Evolutionary conservation across 2,329 filamentous ascomycete species (phyloP).

Genomic region (Colletotrichum sp.): DNA sequence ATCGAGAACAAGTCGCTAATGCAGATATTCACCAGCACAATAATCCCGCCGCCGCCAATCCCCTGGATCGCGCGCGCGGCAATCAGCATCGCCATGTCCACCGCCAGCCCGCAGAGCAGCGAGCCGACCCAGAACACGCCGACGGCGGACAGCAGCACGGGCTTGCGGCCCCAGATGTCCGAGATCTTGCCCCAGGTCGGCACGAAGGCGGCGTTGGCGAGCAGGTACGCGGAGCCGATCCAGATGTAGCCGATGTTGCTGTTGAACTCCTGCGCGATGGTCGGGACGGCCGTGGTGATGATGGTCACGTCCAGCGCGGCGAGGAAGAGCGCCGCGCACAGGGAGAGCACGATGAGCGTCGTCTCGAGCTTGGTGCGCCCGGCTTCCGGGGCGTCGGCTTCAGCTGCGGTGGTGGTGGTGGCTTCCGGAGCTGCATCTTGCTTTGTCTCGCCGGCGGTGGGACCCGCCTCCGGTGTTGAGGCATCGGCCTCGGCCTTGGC

Average conservation of each 20-base stretch:
- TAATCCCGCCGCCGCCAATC: constrained; percentile 55
- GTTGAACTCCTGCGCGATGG: constrained; percentile 62
- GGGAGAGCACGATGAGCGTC: constrained; percentile 19
- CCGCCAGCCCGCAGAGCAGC: constrained; percentile 51
- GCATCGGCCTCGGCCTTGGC: background rate
- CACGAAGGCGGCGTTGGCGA: constrained; percentile 70
- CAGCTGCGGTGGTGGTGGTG: background rate
- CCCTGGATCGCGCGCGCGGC: constrained; percentile 55
- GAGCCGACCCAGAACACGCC: constrained; percentile 58
- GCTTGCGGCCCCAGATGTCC: constrained; percentile 64
- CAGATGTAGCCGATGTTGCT: constrained; percentile 75
- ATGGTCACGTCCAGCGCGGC: constrained; percentile 60
- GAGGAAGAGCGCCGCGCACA: constrained; percentile 40
- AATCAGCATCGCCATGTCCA: constrained; percentile 52
- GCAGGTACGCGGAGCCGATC: constrained; percentile 77
- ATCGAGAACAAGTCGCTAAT: constrained; percentile 61
- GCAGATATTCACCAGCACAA: constrained; percentile 58
- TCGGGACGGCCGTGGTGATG: constrained; percentile 66
- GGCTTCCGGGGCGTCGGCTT: constrained; percentile 36
- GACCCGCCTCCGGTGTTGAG: background rate
- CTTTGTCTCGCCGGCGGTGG: background rate
- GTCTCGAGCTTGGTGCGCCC: constrained; percentile 43
- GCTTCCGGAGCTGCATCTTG: background rate
- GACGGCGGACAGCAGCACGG: constrained; percentile 52
- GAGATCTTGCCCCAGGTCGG: constrained; percentile 74